These are phyloP conservation scores for Lycium ferocissimum DNA, from an alignment of 257 asterid genomes.

Conservation along the genomic window DNA sequence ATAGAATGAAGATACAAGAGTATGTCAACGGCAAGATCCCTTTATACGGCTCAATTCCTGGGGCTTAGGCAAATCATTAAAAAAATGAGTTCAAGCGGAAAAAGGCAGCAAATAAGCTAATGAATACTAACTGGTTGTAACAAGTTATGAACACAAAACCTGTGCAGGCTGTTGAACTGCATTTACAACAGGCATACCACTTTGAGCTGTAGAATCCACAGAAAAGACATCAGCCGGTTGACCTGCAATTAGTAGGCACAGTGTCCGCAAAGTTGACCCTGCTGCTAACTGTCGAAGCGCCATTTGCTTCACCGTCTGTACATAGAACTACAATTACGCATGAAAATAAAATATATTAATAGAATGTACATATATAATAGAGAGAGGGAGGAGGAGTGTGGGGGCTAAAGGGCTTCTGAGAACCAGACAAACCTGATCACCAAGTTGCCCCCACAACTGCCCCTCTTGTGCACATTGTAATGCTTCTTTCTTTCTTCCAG, in stretches of 20 bases:
- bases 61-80: not conserved
- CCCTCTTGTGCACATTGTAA: slow-evolving; percentile 92
- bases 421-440: slow-evolving; percentile 65
- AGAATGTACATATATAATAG: not conserved
- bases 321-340: slow-evolving; percentile 67
- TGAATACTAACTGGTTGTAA: not conserved
- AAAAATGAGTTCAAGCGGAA: not conserved
- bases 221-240: slow-evolving; percentile 90
- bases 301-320: slow-evolving; percentile 88
- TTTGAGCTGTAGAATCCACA: slow-evolving; percentile 50
- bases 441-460: slow-evolving; percentile 96
- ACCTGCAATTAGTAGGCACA: slow-evolving; percentile 90
- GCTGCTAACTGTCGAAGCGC: slow-evolving; percentile 80
- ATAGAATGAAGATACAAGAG: no score
- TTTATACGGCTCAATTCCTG: not conserved
- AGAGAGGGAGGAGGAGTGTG: no score
- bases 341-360: slow-evolving; percentile 3
- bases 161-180: slow-evolving; percentile 68
- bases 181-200: slow-evolving; percentile 53
- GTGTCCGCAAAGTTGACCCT: slow-evolving; percentile 93
- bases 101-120: not conserved
- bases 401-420: not conserved
- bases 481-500: slow-evolving; percentile 95
- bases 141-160: slow-evolving; percentile 46
- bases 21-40: no score